Base-by-base conservation (phyloP, 208 protist genomes). In the Leishmania major region DNA sequence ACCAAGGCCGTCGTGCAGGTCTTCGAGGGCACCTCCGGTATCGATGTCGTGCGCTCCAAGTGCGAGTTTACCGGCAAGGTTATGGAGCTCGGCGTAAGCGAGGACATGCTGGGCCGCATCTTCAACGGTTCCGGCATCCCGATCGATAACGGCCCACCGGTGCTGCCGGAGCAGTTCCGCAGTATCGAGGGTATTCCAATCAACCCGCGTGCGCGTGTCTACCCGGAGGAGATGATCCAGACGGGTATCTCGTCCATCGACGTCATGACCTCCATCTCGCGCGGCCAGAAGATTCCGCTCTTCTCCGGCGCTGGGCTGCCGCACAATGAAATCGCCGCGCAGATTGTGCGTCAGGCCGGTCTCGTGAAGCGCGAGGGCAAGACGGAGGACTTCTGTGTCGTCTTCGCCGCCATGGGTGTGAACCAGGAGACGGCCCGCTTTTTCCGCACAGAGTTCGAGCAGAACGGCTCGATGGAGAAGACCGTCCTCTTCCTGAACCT, bases 211-310 rank as follows among this genome's bases (percentile, higher is more conserved):
- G 90, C 93, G 11, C 96, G 99, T 81, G 98, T 99, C 66, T 99
- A 99, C 95, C 99, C 99, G 43, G 93, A 99, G 96, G 99, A 99
- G 91, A 99, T 99, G 99, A 99, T 99, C 85, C 99, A 99, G 94
- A 99, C 99, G 15, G 99, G 99, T 90, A 99, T 99, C 84, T 99
- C 98, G 40, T 98, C 99, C 79, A 99, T 99, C 80, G 99, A 99
- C 89, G 96, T 99, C 60, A 99, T 99, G 99, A 99, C 99, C 82
- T 99, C 97, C 64, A 99, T 99, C 87, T 99, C 99, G 66, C 96
- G 99, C 89, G 99, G 99, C 15, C 99, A 99, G 94, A 99, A 99
- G 97, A 99, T 99, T 89, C 99, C 99, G 51, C 96, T 99, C 80
- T 99, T 99, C 97, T 99, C 99, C 74, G 99, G 98, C 80, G 98